A percentile compares a stretch with the other conserved stretches of the same genome.
phyloP scores from a whole-genome alignment of 2,329 filamentous ascomycete genomes.

The Ophidiomyces ophidiicola region DNA sequence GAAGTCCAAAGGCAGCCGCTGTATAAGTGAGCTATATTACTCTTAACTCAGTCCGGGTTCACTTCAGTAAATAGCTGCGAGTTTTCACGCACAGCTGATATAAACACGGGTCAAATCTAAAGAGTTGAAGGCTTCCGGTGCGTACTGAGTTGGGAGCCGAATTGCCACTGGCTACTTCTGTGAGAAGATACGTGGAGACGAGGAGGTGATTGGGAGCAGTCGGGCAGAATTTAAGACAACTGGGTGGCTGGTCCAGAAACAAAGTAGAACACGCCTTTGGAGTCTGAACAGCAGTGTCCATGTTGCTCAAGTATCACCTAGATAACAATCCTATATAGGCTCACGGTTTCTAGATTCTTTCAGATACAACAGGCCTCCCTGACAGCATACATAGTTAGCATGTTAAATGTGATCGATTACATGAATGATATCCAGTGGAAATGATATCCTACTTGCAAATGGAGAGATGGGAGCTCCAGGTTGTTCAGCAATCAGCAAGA shows the following conservation, averaged over 20 bases:
- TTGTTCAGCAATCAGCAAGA: too few species aligned
- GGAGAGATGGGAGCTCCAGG: too few species aligned
- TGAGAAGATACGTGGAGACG: slow-evolving; percentile 71
- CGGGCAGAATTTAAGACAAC: slow-evolving; percentile 35
- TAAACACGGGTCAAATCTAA: slow-evolving; percentile 37
- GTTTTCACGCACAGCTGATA: slow-evolving; percentile 22
- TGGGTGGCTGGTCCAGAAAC: slow-evolving; percentile 34
- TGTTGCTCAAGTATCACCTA: too few species aligned
- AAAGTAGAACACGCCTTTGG: slow-evolving; percentile 25
- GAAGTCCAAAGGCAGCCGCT: slow-evolving; percentile 52
- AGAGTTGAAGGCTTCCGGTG: slow-evolving; percentile 62
- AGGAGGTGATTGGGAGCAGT: slow-evolving; percentile 52
- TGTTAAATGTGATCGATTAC: too few species aligned
- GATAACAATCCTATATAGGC: too few species aligned
- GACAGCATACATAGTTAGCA: too few species aligned
- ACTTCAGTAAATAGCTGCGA: slow-evolving; percentile 6
- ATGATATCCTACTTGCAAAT: too few species aligned
- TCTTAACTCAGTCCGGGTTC: slow-evolving; percentile 16
- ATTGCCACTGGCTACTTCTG: slow-evolving; percentile 23
- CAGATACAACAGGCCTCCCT: too few species aligned
- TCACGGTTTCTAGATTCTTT: too few species aligned
- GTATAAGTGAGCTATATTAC: slow-evolving; percentile 40
- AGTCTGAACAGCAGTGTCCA: slow-evolving; percentile 8
- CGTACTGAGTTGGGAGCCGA: slow-evolving; percentile 44
- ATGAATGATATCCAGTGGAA: too few species aligned